Evolutionary conservation across 352 stramenopile species (phyloP).

Genomic region (Globisporangium middletonii): DNA sequence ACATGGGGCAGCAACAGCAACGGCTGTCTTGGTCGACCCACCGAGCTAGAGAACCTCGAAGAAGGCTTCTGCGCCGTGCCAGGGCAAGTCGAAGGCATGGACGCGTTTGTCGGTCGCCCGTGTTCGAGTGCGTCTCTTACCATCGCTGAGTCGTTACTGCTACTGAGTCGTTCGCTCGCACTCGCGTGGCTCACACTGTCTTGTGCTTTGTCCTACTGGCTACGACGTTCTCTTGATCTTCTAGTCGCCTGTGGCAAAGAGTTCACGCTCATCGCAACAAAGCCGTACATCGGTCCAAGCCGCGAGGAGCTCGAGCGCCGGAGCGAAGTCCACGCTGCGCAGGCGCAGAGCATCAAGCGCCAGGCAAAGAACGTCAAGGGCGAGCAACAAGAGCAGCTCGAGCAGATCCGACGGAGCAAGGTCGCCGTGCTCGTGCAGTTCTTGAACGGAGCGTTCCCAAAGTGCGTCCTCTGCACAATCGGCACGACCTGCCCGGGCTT

Average conservation of each 20-base stretch:
- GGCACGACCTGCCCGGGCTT: slow-evolving; percentile 68
- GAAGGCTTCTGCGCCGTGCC: slow-evolving; percentile 81
- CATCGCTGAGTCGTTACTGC: background rate
- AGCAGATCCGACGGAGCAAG: slow-evolving; percentile 42
- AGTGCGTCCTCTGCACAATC: slow-evolving; percentile 61
- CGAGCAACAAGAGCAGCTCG: slow-evolving; percentile 30
- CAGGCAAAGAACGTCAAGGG: slow-evolving; percentile 41
- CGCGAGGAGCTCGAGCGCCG: slow-evolving; percentile 55
- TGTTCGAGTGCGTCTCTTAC: slow-evolving; percentile 46
- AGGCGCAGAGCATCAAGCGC: slow-evolving; percentile 38
- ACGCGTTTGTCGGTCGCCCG: slow-evolving; percentile 58
- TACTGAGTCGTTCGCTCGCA: too few species aligned
- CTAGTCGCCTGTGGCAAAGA: slow-evolving; percentile 88
- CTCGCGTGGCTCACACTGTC: background rate
- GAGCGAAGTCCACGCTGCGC: slow-evolving; percentile 31
- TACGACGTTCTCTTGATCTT: background rate
- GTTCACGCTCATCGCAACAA: slow-evolving; percentile 90
- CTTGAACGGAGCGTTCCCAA: slow-evolving; percentile 54
- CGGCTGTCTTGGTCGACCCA: slow-evolving; percentile 75
- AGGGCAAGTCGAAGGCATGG: slow-evolving; percentile 64
- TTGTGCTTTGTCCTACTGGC: background rate
- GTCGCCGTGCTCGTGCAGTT: slow-evolving; percentile 31
- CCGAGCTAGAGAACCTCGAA: slow-evolving; percentile 64
- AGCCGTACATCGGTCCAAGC: slow-evolving; percentile 88
- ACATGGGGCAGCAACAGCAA: slow-evolving; percentile 92